Percentiles rank a stretch among this genome's conserved stretches.
Evolutionary conservation across 2,329 filamentous ascomycete genomes (phyloP).

Genomic region (Cladosporium sp.): DNA sequence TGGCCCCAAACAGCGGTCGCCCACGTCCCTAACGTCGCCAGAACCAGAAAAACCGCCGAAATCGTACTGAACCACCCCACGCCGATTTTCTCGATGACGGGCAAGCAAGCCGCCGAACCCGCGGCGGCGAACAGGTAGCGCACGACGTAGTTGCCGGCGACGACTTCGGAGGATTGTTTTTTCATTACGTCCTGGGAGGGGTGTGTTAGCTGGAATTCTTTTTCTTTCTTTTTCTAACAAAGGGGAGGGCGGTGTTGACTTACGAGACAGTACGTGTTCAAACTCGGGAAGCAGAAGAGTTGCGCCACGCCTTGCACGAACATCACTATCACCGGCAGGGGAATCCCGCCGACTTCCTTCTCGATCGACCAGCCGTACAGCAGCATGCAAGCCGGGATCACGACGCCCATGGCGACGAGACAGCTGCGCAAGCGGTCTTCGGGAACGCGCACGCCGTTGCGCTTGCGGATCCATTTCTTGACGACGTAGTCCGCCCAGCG

Average conservation of each 20-base stretch:
- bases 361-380: conserved; percentile 64
- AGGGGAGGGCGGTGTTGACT: background rate
- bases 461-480: conserved; percentile 58
- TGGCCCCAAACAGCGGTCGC: conserved; percentile 48
- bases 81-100: conserved; percentile 67
- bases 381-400: conserved; percentile 59
- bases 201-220: background rate
- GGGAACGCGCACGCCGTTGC: conserved; percentile 54
- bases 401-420: conserved; percentile 51
- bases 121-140: conserved; percentile 70
- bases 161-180: conserved; percentile 62
- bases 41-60: conserved; percentile 52
- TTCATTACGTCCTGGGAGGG: conserved; percentile 63
- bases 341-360: conserved; percentile 50
- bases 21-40: conserved; percentile 40
- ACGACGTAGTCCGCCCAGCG: conserved; percentile 65
- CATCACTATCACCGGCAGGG: conserved; percentile 65
- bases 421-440: conserved; percentile 63
- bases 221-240: no score
- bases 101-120: conserved; percentile 67
- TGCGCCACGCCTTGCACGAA: conserved; percentile 71
- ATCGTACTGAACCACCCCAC: conserved; percentile 80
- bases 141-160: conserved; percentile 72
- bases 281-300: conserved; percentile 67
- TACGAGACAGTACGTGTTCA: conserved; percentile 71